Conservation (phyloP, 2,329 filamentous ascomycete genomes). For the Fusarium lyarnte region DNA sequence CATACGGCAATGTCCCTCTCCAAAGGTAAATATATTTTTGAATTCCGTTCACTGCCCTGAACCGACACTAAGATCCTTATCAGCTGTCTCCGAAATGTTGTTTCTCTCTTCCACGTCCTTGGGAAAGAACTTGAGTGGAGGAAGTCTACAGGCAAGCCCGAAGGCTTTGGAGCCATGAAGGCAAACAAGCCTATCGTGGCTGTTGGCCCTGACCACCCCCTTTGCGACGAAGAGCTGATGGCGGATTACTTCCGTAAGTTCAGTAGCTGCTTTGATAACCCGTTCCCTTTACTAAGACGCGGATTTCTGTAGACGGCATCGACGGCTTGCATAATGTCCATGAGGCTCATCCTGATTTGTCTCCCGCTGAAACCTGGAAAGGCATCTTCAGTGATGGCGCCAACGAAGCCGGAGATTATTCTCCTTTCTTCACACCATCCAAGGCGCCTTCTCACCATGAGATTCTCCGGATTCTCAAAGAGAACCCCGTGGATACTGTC, state of each 20-base stretch:
- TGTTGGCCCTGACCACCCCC: constrained; percentile 83
- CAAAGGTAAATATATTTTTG: constrained; percentile 66
- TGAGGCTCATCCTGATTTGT: constrained; percentile 76
- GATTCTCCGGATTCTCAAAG: constrained; percentile 85
- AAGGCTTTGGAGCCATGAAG: constrained; percentile 78
- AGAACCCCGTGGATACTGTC: constrained; percentile 84
- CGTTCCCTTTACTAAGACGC: constrained; percentile 7
- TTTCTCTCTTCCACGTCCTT: constrained; percentile 90
- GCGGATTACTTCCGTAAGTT: constrained; percentile 87
- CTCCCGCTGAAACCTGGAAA: constrained; percentile 78
- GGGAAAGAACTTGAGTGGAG: constrained; percentile 91
- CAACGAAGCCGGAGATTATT: constrained; percentile 56
- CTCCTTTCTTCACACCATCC: constrained; percentile 78
- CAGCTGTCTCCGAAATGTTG: constrained; percentile 86
- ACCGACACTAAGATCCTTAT: not conserved
- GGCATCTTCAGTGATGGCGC: constrained; percentile 64
- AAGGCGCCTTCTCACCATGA: constrained; percentile 79
- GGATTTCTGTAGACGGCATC: constrained; percentile 67
- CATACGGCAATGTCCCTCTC: constrained; percentile 92
- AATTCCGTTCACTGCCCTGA: not conserved
- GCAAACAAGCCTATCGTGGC: constrained; percentile 84
- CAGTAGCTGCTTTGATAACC: not conserved
- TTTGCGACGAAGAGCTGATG: constrained; percentile 83
- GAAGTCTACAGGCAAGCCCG: constrained; percentile 69
- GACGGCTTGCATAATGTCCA: constrained; percentile 84